These are phyloP conservation scores for Arabidopsis hybrid DNA, from an alignment of 441 rosid genomes.

Conservation along the genomic window DNA sequence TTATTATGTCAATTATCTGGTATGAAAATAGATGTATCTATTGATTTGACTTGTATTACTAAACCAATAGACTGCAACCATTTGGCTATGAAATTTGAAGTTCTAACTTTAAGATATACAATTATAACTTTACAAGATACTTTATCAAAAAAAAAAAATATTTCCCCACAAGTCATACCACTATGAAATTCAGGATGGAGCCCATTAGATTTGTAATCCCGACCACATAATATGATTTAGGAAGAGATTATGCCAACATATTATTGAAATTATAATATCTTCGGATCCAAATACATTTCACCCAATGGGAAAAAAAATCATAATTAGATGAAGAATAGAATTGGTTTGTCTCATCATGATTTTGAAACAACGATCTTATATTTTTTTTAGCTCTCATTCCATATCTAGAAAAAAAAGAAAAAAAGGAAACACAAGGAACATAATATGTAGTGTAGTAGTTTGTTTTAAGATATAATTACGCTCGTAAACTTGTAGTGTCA, in stretches of 20 bases:
- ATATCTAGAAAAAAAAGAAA: no score
- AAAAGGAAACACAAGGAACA: no score
- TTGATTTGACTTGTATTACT: background rate
- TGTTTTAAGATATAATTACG: background rate
- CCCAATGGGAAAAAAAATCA: slow-evolving; percentile 5
- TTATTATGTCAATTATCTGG: background rate
- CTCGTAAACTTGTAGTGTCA: background rate
- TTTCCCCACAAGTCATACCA: slow-evolving; percentile 2
- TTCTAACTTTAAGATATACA: background rate
- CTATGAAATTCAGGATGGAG: slow-evolving; percentile 29
- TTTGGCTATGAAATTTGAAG: slow-evolving; percentile 22
- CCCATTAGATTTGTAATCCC: slow-evolving; percentile 30
- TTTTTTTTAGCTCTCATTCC: no score
- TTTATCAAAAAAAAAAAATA: background rate
- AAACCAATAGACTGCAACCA: background rate
- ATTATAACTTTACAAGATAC: slow-evolving; percentile 1
- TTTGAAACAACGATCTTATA: background rate
- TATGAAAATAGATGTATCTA: background rate
- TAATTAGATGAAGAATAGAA: slow-evolving; percentile 10
- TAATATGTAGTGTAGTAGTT: background rate
- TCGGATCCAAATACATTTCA: slow-evolving; percentile 10
- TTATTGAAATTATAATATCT: slow-evolving; percentile 15
- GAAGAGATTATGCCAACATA: slow-evolving; percentile 13
- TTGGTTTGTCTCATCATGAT: slow-evolving; percentile 37
- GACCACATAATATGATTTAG: slow-evolving; percentile 31